These are phyloP conservation scores for Xylaria sp. DNA, from an alignment of 495 filamentous ascomycete species.

Conservation along the genomic window DNA sequence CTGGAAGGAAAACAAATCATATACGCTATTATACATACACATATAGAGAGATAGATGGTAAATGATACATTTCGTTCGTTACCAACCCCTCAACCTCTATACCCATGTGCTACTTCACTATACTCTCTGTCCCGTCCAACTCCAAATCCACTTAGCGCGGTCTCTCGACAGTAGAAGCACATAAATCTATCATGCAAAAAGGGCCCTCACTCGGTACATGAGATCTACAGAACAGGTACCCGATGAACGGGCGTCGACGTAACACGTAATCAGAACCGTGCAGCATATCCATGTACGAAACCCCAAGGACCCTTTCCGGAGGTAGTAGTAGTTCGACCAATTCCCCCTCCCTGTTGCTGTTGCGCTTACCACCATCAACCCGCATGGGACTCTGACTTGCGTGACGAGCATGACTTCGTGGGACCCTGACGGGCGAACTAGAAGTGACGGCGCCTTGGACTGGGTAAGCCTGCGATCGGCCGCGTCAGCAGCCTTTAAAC, in stretches of 20 bases:
- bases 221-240: not conserved
- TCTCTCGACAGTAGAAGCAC: not conserved
- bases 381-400: not conserved
- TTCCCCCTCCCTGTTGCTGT: not conserved
- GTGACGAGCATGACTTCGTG: not conserved
- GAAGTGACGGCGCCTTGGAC: not conserved
- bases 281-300: conserved; percentile 5
- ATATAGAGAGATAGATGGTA: not conserved
- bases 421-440: conserved; percentile 1
- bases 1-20: not conserved
- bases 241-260: conserved; percentile 8
- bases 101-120: not conserved
- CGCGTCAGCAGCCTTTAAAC: not conserved
- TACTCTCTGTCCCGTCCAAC: not conserved
- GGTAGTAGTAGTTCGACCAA: not conserved
- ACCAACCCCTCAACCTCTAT: not conserved
- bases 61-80: not conserved
- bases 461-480: not conserved
- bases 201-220: not conserved
- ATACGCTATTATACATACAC: not conserved
- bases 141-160: not conserved
- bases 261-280: not conserved
- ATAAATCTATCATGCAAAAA: not conserved
- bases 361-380: not conserved
- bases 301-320: not conserved